A percentile compares a stretch with the other conserved stretches of the same genome.
phyloP scores from a whole-genome alignment of 1,284 basidiomycete genomes.

The Lignosus rhinocerotis region DNA sequence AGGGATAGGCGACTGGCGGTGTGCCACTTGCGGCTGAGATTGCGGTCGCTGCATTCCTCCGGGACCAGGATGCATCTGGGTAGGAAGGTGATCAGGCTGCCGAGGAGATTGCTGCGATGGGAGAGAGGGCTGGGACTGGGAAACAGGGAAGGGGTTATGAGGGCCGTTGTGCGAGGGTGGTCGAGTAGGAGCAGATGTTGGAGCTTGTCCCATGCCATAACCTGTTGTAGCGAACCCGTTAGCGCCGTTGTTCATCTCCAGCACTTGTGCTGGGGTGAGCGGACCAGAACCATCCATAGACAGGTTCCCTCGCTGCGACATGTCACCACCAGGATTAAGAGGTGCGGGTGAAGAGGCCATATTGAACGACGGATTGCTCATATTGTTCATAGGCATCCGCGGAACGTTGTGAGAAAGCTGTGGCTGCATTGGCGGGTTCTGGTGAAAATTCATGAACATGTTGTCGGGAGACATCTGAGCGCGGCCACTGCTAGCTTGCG shows the following conservation, averaged over 20 bases:
- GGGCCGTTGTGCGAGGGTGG: slow-evolving; percentile 47
- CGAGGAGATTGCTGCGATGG: slow-evolving; percentile 45
- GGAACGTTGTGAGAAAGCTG: slow-evolving; percentile 33
- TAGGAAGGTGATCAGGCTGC: slow-evolving; percentile 36
- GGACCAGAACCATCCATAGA: slow-evolving; percentile 35
- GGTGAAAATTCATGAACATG: slow-evolving; percentile 45
- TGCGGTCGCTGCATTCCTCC: slow-evolving; percentile 28
- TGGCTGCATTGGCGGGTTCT: slow-evolving; percentile 42
- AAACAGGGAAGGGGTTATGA: slow-evolving; percentile 28
- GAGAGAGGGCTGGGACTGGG: slow-evolving; percentile 32
- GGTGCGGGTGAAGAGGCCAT: slow-evolving; percentile 47
- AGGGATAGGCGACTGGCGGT: slow-evolving; percentile 27
- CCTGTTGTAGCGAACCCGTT: slow-evolving; percentile 33
- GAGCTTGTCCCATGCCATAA: slow-evolving; percentile 38
- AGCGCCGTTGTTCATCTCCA: slow-evolving; percentile 46
- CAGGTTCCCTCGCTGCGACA: slow-evolving; percentile 32
- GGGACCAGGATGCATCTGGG: slow-evolving; percentile 23
- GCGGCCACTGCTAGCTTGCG: slow-evolving; percentile 32
- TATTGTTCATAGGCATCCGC: slow-evolving; percentile 40
- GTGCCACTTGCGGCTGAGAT: slow-evolving; percentile 28
- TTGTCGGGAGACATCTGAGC: slow-evolving; percentile 46
- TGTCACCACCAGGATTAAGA: slow-evolving; percentile 43
- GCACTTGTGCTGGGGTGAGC: slow-evolving; percentile 61
- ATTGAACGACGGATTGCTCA: slow-evolving; percentile 36
- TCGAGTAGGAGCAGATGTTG: slow-evolving; percentile 39